Evolutionary conservation across 768 basidiomycete species (phyloP).

Genomic region (Suillus ampliporus): DNA sequence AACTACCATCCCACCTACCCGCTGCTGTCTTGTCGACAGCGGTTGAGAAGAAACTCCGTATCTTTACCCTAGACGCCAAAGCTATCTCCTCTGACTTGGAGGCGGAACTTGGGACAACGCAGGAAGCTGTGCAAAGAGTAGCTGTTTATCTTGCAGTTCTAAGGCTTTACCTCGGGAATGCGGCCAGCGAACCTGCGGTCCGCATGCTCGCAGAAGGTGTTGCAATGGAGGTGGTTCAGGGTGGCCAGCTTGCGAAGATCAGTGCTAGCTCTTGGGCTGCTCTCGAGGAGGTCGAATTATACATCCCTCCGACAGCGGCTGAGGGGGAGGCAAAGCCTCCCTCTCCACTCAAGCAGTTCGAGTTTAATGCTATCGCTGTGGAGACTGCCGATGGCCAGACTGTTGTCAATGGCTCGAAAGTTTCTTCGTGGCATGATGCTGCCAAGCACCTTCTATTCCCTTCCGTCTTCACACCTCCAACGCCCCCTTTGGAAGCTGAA

Average conservation of each 20-base stretch:
- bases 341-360: conserved; percentile 58
- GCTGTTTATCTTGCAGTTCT: conserved; percentile 82
- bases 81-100: conserved; percentile 51
- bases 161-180: conserved; percentile 76
- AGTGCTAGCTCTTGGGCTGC: conserved; percentile 68
- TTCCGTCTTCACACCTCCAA: conserved; percentile 68
- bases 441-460: conserved; percentile 92
- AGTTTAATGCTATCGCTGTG: conserved; percentile 77
- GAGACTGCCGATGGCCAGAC: conserved; percentile 63
- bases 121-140: conserved; percentile 56
- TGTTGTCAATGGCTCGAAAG: conserved; percentile 62
- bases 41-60: conserved; percentile 54
- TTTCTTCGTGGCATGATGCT: conserved; percentile 82
- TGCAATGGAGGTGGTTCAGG: conserved; percentile 52
- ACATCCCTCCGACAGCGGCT: conserved; percentile 29
- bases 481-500: conserved; percentile 39
- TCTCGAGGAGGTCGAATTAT: conserved; percentile 60
- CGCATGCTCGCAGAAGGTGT: conserved; percentile 54
- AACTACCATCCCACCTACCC: conserved; percentile 73
- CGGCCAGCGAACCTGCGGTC: conserved; percentile 59
- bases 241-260: conserved; percentile 52
- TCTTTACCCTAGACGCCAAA: conserved; percentile 67
- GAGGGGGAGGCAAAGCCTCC: conserved; percentile 26
- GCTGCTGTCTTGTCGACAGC: conserved; percentile 52
- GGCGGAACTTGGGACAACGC: conserved; percentile 34